Evolutionary conservation across 768 basidiomycete species (phyloP), one percentile per base, ranked within the genome.

Genomic region (Boletus pseudo-olivaceus): DNA sequence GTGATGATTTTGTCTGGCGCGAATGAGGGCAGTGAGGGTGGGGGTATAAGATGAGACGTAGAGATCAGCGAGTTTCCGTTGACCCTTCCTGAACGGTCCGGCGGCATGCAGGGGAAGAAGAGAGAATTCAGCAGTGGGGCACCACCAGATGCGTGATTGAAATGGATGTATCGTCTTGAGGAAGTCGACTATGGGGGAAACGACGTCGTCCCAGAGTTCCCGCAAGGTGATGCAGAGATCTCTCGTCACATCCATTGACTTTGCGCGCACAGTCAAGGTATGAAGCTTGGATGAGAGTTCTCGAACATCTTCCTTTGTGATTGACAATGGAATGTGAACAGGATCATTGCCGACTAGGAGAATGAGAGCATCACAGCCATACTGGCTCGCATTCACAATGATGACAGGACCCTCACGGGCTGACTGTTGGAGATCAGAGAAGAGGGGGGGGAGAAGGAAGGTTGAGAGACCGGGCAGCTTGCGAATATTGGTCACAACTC

Each of bases 11-110:
- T 23, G 27, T 26, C 48, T 20, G 2, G 54, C 44, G 32, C 35
- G 42, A 27, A 57, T 44, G 19, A 62, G 61, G 4, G 61, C 47
- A 2, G 42, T 43, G 20, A 62, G 17, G 1, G 48, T 59, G 0
- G 61, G 57, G 5, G 61, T 62, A 8, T 62, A 59, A 20, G 61
- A 62, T 11, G 62, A 59, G 26, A 59, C 37, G 30, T 60, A 58
- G 4, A 52, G 29, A 10, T 43, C 54, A 39, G 55, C 44, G 53
- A 60, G 47, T 47, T 37, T 45, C 8, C 32, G 30, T 23, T 40
- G 39, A 7, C 39, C 20, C 7, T 20, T 40, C 20, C 20, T 40
- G 8, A 3, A 23, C 20, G 39, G 20, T 4, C 39, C 39, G 3
- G 39, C 19, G 7, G 20, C 20, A 2, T 40, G 39, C 0, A 40